phyloP scores from a whole-genome alignment of 306 rosid species.

The Castanea mollissima region DNA sequence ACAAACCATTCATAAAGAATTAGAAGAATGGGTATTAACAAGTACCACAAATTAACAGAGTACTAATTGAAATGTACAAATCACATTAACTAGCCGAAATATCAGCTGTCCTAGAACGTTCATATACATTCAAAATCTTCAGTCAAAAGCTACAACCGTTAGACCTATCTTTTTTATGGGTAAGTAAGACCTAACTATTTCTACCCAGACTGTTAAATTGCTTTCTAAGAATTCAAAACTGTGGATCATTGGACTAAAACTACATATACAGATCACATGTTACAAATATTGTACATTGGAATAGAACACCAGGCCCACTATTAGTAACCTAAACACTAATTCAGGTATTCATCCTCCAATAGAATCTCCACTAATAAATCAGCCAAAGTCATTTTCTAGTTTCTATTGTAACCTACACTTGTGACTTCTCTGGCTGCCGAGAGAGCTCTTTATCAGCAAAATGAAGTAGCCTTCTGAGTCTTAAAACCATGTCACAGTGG shows the following conservation, averaged over 20 bases:
- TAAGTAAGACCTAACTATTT: constrained; percentile 27
- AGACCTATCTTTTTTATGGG: neutral
- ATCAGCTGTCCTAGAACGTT: constrained; percentile 17
- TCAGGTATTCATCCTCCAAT: constrained; percentile 9
- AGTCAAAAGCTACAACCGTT: constrained; percentile 32
- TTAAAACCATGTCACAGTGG: constrained; percentile 97
- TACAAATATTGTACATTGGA: constrained; percentile 37
- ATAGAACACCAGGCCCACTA: constrained; percentile 17
- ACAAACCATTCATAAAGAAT: constrained; percentile 1
- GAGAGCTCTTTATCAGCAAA: constrained; percentile 91
- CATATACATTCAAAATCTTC: constrained; percentile 38
- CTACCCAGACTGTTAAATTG: constrained; percentile 20
- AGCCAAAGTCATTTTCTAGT: constrained; percentile 8
- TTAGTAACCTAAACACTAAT: constrained; percentile 31
- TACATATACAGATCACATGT: constrained; percentile 35
- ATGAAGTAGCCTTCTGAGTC: constrained; percentile 91
- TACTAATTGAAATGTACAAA: constrained; percentile 12
- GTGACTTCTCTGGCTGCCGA: constrained; percentile 64
- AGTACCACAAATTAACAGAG: neutral
- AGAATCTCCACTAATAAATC: constrained; percentile 4
- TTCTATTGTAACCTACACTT: constrained; percentile 24
- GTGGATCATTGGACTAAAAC: constrained; percentile 12
- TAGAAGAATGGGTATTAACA: neutral
- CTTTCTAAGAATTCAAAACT: neutral
- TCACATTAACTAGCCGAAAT: constrained; percentile 26